These are phyloP conservation scores for Gonapodya prolifera DNA, from an alignment of 192 early-diverging fungal species.

Conservation along the genomic window DNA sequence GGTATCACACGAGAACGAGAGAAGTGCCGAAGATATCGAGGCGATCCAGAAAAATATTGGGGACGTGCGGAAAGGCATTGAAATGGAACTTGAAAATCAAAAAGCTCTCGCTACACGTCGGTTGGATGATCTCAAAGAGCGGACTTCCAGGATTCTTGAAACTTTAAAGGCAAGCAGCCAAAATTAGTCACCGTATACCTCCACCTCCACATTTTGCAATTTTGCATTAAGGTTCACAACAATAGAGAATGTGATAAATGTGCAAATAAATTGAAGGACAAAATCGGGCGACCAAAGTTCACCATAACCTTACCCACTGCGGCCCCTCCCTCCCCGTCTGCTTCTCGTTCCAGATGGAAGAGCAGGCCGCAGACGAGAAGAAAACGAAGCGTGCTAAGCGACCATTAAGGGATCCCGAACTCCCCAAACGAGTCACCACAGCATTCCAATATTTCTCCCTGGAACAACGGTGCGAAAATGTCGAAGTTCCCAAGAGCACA, in stretches of 20 bases:
- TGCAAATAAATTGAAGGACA: no score
- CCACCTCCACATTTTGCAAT: no score
- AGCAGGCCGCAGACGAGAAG: background rate
- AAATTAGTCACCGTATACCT: background rate
- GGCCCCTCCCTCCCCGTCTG: background rate
- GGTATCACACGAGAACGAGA: background rate
- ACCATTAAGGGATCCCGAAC: background rate
- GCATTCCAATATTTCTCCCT: background rate
- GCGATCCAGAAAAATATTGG: background rate
- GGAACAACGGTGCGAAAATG: background rate
- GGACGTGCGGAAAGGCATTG: background rate
- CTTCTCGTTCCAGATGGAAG: background rate
- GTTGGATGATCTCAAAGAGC: background rate
- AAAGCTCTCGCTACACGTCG: background rate
- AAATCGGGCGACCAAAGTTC: no score
- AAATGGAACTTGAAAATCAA: background rate
- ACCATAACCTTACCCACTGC: background rate
- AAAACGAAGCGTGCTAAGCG: background rate
- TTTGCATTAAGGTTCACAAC: no score
- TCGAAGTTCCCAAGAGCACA: background rate
- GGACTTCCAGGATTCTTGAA: background rate
- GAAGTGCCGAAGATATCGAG: background rate
- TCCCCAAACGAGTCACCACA: background rate
- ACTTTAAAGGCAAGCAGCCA: background rate
- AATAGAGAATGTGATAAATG: no score